These are phyloP conservation scores for Skeletonema marinoi DNA, from an alignment of 108 stramenopile species.

Conservation along the genomic window DNA sequence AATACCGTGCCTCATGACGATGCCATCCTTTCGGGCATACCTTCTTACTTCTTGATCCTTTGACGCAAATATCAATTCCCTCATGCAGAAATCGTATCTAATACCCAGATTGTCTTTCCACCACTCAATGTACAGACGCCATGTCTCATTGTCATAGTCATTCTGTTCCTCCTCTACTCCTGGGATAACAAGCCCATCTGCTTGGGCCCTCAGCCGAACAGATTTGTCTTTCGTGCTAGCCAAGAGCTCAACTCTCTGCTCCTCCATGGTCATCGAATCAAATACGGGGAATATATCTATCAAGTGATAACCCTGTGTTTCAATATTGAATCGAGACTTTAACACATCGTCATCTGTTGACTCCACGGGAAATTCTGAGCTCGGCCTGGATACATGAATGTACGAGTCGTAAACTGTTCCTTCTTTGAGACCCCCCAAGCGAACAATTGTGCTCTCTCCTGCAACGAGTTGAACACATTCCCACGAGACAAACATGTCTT, in stretches of 20 bases:
- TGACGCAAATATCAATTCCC: constrained; percentile 6
- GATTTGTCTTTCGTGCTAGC: constrained; percentile 9
- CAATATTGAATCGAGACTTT: neutral
- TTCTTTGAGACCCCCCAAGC: neutral
- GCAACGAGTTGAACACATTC: neutral
- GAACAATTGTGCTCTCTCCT: neutral
- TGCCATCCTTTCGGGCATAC: constrained; percentile 2
- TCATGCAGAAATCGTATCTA: constrained; percentile 12
- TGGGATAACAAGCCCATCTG: constrained; percentile 10
- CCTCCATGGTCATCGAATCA: neutral
- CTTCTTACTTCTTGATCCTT: neutral
- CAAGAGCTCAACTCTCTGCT: constrained; percentile 13
- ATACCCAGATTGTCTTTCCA: neutral
- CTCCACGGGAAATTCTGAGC: neutral
- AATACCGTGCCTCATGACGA: neutral
- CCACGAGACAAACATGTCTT: neutral
- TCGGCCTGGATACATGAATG: neutral
- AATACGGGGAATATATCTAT: constrained; percentile 10
- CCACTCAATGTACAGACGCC: constrained; percentile 12
- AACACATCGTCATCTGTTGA: neutral
- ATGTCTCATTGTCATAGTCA: neutral
- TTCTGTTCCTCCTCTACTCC: neutral
- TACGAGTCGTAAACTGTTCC: neutral
- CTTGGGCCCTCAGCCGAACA: constrained; percentile 2
- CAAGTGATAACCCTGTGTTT: neutral